phyloP scores from a whole-genome alignment of 495 filamentous ascomycete genomes.

The Aspergillus egyptiacus region DNA sequence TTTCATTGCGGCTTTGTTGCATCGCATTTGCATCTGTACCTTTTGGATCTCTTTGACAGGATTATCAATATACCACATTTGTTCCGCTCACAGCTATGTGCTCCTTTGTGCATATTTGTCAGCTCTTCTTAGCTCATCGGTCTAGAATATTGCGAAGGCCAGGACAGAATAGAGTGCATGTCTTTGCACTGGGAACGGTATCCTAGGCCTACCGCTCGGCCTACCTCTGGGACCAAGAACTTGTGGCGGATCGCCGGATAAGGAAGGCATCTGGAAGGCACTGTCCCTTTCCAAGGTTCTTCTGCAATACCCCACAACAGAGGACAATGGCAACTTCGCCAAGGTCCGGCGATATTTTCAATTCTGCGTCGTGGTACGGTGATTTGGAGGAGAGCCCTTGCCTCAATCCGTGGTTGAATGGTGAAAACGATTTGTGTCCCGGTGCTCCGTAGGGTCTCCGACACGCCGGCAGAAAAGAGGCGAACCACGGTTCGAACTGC shows the following conservation, averaged over 20 bases:
- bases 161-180: slow-evolving; percentile 3
- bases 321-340: background rate
- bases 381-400: background rate
- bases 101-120: background rate
- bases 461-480: too few relatives aligned
- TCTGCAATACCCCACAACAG: too few relatives aligned
- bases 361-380: background rate
- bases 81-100: slow-evolving; percentile 2
- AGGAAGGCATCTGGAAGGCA: background rate
- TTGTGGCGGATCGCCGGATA: slow-evolving; percentile 1
- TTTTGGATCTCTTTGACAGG: slow-evolving; percentile 11
- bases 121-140: background rate
- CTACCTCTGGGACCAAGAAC: background rate
- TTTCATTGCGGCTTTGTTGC: slow-evolving; percentile 10
- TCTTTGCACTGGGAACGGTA: too few relatives aligned
- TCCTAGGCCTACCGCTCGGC: background rate
- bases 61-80: slow-evolving; percentile 15
- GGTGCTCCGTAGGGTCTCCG: background rate
- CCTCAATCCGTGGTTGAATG: background rate
- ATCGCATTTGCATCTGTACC: slow-evolving; percentile 14
- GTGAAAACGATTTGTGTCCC: too few relatives aligned
- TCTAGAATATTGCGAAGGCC: slow-evolving; percentile 6
- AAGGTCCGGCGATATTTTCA: background rate
- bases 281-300: too few relatives aligned
- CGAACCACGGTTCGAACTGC: background rate